Conservation (phyloP, 768 basidiomycete genomes). For the Leccinum arenicola region DNA sequence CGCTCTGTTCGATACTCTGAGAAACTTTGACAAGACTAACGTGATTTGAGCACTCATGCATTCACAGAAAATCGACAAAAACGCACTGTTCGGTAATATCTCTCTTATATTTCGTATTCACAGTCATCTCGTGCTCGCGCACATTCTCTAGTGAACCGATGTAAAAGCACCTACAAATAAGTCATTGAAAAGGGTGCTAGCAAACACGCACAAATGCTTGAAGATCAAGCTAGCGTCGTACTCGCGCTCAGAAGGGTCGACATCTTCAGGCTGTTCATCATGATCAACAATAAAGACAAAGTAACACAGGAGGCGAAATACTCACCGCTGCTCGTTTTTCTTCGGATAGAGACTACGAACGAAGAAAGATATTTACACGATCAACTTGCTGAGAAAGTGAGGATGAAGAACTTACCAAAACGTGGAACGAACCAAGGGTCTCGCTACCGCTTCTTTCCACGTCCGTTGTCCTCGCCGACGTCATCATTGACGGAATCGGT, state of each 20-base stretch:
- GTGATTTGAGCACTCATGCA: neutral
- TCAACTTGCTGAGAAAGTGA: neutral
- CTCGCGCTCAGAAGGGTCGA: constrained; percentile 65
- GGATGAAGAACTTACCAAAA: constrained; percentile 2
- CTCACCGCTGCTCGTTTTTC: constrained; percentile 1
- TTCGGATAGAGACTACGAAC: constrained; percentile 12
- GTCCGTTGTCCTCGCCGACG: constrained; percentile 28
- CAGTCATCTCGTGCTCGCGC: constrained; percentile 53
- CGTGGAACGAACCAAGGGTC: constrained; percentile 20
- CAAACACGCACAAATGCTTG: constrained; percentile 64
- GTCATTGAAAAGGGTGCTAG: neutral
- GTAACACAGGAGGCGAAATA: neutral
- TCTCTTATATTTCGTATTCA: constrained; percentile 51
- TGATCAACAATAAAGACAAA: constrained; percentile 1
- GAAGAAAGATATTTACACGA: neutral
- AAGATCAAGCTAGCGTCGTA: constrained; percentile 83
- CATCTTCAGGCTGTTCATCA: constrained; percentile 29
- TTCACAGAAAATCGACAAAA: neutral
- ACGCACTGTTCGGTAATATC: constrained; percentile 55
- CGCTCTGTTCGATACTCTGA: constrained; percentile 58
- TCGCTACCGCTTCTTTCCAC: constrained; percentile 20
- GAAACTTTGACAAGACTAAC: constrained; percentile 55
- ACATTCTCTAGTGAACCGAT: constrained; percentile 82
- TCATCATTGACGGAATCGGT: constrained; percentile 70
- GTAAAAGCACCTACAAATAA: constrained; percentile 69